These are phyloP conservation scores for Tylopilus rubrobrunneus DNA, from an alignment of 768 basidiomycete genomes.

Conservation along the genomic window DNA sequence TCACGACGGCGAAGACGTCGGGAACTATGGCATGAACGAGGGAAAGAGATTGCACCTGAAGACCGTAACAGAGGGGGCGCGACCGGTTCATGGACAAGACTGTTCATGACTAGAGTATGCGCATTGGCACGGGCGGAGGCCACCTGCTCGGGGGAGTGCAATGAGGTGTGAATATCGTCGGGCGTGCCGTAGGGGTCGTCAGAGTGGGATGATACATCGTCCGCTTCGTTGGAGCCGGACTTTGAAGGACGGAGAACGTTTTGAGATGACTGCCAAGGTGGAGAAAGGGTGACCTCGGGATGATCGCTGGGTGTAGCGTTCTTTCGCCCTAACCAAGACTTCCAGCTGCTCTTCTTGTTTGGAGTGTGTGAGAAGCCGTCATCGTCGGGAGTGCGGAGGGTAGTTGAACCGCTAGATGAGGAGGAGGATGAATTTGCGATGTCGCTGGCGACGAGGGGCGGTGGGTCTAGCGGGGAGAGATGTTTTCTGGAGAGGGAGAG, in stretches of 20 bases:
- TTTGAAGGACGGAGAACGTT: constrained; percentile 20
- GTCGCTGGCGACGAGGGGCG: constrained; percentile 27
- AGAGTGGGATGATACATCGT: constrained; percentile 37
- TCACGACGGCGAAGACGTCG: constrained; percentile 34
- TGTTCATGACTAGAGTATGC: constrained; percentile 42
- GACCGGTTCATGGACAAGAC: constrained; percentile 36
- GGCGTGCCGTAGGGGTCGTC: constrained; percentile 31
- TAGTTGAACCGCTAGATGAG: constrained; percentile 51
- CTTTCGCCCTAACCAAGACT: constrained; percentile 50
- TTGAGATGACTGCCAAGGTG: constrained; percentile 31
- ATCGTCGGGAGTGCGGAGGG: constrained; percentile 59
- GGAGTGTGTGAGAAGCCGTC: constrained; percentile 36
- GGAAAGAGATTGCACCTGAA: constrained; percentile 39
- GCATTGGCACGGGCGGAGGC: constrained; percentile 38
- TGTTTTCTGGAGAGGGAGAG: constrained; percentile 30
- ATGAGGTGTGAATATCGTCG: constrained; percentile 14
- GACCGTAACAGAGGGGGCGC: constrained; percentile 49
- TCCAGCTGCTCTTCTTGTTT: constrained; percentile 50
- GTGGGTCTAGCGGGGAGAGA: constrained; percentile 12
- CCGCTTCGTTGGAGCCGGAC: constrained; percentile 23
- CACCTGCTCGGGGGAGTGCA: constrained; percentile 24
- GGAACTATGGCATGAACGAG: constrained; percentile 51
- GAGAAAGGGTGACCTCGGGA: constrained; percentile 23
- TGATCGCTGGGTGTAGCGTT: constrained; percentile 27
- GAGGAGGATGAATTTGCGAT: constrained; percentile 55